Percentiles rank a stretch among this genome's conserved stretches.
Conservation (phyloP, 2,329 filamentous ascomycete genomes). For the Allantophomopsis lycopodina region DNA sequence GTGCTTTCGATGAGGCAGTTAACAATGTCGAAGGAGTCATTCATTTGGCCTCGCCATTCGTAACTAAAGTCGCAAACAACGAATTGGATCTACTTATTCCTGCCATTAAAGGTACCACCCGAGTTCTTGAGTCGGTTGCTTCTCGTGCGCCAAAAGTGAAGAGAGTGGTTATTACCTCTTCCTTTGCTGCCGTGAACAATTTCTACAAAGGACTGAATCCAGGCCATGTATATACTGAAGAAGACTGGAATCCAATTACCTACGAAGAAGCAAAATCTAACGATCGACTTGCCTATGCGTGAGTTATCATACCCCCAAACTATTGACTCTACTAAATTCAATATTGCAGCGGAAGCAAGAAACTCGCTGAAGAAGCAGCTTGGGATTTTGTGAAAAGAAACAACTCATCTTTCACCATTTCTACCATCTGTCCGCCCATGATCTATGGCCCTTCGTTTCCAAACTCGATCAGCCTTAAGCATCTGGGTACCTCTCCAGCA, state of each 20-base stretch:
- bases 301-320: too few species aligned
- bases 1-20: conserved; percentile 23
- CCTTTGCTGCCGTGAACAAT: conserved; percentile 27
- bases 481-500: conserved; percentile 61
- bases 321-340: too few species aligned
- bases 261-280: conserved; percentile 24
- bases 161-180: conserved; percentile 28
- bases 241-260: conserved; percentile 41
- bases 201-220: conserved; percentile 13
- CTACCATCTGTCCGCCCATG: conserved; percentile 46
- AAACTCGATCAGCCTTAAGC: conserved; percentile 44
- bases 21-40: conserved; percentile 19
- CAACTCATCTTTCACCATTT: conserved; percentile 41
- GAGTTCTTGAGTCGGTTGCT: conserved; percentile 22
- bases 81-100: conserved; percentile 16
- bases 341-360: conserved; percentile 26
- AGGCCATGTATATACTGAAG: conserved; percentile 33
- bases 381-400: conserved; percentile 48
- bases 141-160: conserved; percentile 20
- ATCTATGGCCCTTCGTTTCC: conserved; percentile 51
- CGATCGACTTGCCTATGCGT: too few species aligned
- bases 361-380: conserved; percentile 52
- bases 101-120: conserved; percentile 21
- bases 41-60: conserved; percentile 11
- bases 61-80: conserved; percentile 1